These are phyloP conservation scores for Colletotrichum nymphaeae DNA, from an alignment of 2,329 filamentous ascomycete genomes.

Conservation along the genomic window DNA sequence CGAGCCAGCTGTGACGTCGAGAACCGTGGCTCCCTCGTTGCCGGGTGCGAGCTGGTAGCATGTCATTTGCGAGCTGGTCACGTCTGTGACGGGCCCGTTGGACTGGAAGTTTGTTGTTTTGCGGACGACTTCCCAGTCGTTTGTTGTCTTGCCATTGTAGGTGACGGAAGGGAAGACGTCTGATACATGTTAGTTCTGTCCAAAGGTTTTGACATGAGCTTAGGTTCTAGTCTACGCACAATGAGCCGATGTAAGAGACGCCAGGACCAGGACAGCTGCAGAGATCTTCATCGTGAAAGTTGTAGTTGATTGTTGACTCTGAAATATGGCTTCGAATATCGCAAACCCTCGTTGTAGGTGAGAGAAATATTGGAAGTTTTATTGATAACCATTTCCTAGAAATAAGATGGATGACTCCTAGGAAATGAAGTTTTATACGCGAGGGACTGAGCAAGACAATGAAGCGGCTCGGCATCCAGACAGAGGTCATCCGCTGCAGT, in stretches of 20 bases:
- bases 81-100: conserved; percentile 61
- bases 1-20: conserved; percentile 44
- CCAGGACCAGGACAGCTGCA: not conserved
- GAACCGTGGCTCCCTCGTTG: conserved; percentile 54
- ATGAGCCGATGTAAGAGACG: conserved; percentile 48
- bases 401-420: not conserved
- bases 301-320: not conserved
- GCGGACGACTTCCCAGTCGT: conserved; percentile 59
- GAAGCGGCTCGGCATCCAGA: not conserved
- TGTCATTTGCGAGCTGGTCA: conserved; percentile 59
- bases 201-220: not conserved
- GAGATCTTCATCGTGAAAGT: not conserved
- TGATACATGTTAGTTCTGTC: conserved; percentile 36
- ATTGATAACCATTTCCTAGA: not conserved
- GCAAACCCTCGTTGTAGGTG: not conserved
- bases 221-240: conserved; percentile 44
- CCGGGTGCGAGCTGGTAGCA: conserved; percentile 60
- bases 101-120: conserved; percentile 62
- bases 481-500: not conserved
- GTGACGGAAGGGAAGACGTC: conserved; percentile 56
- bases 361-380: not conserved
- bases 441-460: not conserved
- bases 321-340: not conserved
- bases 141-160: conserved; percentile 44
- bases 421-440: not conserved